Conservation (phyloP, 2,329 filamentous ascomycete species). For the Talaromyces sp. region DNA sequence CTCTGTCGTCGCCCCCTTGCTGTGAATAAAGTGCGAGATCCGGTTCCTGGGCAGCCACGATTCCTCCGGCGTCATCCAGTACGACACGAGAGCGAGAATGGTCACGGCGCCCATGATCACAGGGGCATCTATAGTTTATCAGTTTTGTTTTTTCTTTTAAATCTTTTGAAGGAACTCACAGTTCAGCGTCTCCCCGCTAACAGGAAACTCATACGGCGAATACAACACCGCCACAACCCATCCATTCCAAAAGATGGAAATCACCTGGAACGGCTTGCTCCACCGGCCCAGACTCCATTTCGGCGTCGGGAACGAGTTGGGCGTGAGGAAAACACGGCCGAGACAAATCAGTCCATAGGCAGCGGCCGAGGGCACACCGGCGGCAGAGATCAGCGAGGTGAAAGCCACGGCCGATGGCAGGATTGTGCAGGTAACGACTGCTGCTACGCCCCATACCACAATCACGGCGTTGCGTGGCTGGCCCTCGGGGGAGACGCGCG, state of each 20-base stretch:
- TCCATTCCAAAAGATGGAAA: constrained; percentile 46
- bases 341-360: constrained; percentile 50
- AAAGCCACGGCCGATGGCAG: constrained; percentile 52
- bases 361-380: constrained; percentile 49
- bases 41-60: constrained; percentile 43
- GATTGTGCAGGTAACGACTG: constrained; percentile 55
- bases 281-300: constrained; percentile 42
- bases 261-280: constrained; percentile 46
- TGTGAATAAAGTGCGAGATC: constrained; percentile 41
- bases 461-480: constrained; percentile 58
- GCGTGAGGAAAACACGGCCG: constrained; percentile 44
- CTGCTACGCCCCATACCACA: constrained; percentile 52
- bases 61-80: constrained; percentile 45
- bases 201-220: constrained; percentile 44
- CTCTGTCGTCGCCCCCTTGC: constrained; percentile 22
- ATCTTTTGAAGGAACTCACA: constrained; percentile 25
- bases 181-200: constrained; percentile 40
- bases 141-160: constrained; percentile 9
- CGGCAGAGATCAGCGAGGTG: constrained; percentile 50
- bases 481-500: constrained; percentile 47
- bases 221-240: constrained; percentile 48
- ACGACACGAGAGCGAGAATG: constrained; percentile 44
- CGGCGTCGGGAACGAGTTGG: constrained; percentile 44
- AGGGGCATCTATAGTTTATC: constrained; percentile 36
- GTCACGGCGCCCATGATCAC: constrained; percentile 49